Percentiles rank a stretch among this genome's conserved stretches.
Evolutionary conservation across 1,139 yeast genomes (phyloP).

Genomic region (Pichia kudriavzevii): DNA sequence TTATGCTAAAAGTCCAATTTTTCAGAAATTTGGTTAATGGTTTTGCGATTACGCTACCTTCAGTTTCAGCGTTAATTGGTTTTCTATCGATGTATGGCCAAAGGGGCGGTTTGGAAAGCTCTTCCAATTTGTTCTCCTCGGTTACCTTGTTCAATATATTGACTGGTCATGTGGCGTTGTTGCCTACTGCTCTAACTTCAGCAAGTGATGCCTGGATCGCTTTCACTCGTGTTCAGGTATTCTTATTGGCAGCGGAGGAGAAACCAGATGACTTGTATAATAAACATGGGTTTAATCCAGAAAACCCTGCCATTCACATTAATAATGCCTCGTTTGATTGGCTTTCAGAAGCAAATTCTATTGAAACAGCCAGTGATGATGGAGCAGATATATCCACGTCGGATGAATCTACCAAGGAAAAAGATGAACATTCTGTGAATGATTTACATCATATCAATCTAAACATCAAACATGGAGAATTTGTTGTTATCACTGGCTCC

Average conservation of each 20-base stretch:
- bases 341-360: constrained; percentile 31
- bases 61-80: constrained; percentile 42
- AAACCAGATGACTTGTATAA: constrained; percentile 21
- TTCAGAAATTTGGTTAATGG: constrained; percentile 39
- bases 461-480: constrained; percentile 45
- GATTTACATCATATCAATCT: constrained; percentile 42
- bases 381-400: neutral
- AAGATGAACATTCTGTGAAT: constrained; percentile 10
- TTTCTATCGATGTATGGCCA: constrained; percentile 41
- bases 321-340: constrained; percentile 56
- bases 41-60: constrained; percentile 38
- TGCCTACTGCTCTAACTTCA: constrained; percentile 47
- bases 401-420: neutral
- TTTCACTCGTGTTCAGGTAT: constrained; percentile 39
- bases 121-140: constrained; percentile 44
- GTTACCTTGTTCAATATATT: constrained; percentile 45
- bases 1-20: constrained; percentile 38
- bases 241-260: constrained; percentile 35
- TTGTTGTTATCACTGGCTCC: constrained; percentile 60
- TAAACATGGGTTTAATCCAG: constrained; percentile 1
- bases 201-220: constrained; percentile 51
- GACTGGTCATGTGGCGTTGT: constrained; percentile 44
- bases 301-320: constrained; percentile 38
- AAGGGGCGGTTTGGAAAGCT: constrained; percentile 17
- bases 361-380: neutral